Evolutionary conservation across 1,139 yeast species (phyloP).

Genomic region (Hyphopichia buzzinii): DNA sequence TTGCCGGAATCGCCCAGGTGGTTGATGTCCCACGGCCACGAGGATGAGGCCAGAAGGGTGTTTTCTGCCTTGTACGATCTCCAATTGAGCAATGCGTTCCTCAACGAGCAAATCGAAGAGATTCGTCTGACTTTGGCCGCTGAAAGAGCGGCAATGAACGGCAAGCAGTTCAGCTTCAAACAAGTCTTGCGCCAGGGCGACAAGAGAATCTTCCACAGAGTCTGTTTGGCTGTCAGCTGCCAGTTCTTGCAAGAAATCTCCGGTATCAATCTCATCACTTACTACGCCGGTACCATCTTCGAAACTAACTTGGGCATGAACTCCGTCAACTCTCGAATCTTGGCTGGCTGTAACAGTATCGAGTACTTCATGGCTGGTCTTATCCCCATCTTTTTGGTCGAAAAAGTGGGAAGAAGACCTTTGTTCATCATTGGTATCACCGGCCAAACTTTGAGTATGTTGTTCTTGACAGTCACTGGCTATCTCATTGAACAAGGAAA

Average conservation of each 20-base stretch:
- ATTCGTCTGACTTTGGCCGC: slow-evolving; percentile 2
- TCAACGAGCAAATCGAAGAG: slow-evolving; percentile 2
- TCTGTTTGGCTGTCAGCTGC: slow-evolving; percentile 15
- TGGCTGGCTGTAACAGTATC: slow-evolving; percentile 17
- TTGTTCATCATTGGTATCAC: slow-evolving; percentile 12
- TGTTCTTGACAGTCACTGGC: slow-evolving; percentile 41
- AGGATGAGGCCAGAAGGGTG: slow-evolving; percentile 22
- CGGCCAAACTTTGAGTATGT: slow-evolving; percentile 11
- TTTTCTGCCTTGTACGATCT: slow-evolving; percentile 3
- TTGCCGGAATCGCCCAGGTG: slow-evolving; percentile 23
- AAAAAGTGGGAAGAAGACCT: slow-evolving; percentile 13
- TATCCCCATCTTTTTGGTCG: slow-evolving; percentile 34
- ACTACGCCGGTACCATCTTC: slow-evolving; percentile 48
- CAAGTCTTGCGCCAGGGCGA: slow-evolving; percentile 2
- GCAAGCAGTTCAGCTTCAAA: slow-evolving; percentile 15
- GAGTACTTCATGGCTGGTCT: slow-evolving; percentile 14
- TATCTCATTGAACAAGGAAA: slow-evolving; percentile 45
- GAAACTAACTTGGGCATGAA: slow-evolving; percentile 38
- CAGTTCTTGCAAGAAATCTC: slow-evolving; percentile 58
- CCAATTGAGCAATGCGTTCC: slow-evolving; percentile 2
- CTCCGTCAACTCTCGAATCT: slow-evolving; percentile 33
- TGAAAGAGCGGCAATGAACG: slow-evolving; percentile 6
- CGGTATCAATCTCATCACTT: slow-evolving; percentile 71
- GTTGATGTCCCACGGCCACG: slow-evolving; percentile 16
- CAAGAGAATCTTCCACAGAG: slow-evolving; percentile 3